A percentile compares a stretch with the other conserved stretches of the same genome.
Conservation (phyloP, 495 filamentous ascomycete species). For the Penicillium fimorum region DNA sequence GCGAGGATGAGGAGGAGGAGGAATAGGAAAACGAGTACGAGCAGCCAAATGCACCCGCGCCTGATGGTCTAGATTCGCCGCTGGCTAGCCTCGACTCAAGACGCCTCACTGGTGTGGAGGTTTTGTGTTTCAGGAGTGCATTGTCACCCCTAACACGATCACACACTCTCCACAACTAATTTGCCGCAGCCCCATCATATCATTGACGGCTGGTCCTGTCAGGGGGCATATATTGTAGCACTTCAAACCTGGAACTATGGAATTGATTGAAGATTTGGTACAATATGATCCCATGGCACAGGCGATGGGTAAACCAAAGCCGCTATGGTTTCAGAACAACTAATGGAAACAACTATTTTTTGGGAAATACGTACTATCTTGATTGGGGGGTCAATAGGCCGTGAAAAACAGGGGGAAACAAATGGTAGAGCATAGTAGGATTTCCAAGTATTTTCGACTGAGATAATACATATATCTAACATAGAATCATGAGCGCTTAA, state of each 20-base stretch:
- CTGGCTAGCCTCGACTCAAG: neutral
- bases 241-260: neutral
- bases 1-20: slow-evolving; percentile 9
- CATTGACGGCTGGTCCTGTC: neutral
- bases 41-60: neutral
- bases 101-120: neutral
- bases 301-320: neutral
- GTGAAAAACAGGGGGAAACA: neutral
- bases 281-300: neutral
- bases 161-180: neutral
- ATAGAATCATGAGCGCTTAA: neutral
- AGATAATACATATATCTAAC: neutral
- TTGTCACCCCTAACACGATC: neutral
- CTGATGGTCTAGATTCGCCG: neutral
- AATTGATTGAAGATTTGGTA: neutral
- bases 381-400: neutral
- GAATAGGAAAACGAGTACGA: neutral
- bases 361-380: neutral
- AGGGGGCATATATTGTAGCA: neutral
- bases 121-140: neutral
- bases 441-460: too few relatives aligned
- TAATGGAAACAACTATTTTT: neutral
- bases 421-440: neutral
- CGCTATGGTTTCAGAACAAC: neutral
- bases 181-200: neutral